phyloP scores from a whole-genome alignment of 129 eudicot genomes.

The Rutidosis leptorrhynchoides region DNA sequence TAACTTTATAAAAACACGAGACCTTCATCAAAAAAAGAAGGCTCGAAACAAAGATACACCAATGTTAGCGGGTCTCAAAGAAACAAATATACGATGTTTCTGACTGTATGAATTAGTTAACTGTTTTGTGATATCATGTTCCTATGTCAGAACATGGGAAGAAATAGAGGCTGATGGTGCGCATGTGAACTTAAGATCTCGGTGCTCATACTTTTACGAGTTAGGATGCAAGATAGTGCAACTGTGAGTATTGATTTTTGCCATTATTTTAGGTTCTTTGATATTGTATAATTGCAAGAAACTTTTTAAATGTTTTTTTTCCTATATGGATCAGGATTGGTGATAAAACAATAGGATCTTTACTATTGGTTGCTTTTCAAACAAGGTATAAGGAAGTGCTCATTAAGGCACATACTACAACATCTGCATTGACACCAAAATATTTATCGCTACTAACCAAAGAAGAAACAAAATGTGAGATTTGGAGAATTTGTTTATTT shows the following conservation, averaged over 20 bases:
- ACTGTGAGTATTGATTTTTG: slow-evolving; percentile 47
- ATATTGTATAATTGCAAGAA: background rate
- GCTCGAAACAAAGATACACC: too few relatives aligned
- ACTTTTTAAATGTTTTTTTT: background rate
- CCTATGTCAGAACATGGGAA: slow-evolving; percentile 62
- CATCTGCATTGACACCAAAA: slow-evolving; percentile 58
- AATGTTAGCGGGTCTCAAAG: too few relatives aligned
- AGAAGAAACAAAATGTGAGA: slow-evolving; percentile 87
- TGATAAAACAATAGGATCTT: slow-evolving; percentile 71
- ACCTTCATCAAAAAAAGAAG: too few relatives aligned
- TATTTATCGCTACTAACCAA: slow-evolving; percentile 63
- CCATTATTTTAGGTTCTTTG: background rate
- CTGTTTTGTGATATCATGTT: slow-evolving; percentile 11
- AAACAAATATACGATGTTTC: too few relatives aligned
- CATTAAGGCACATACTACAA: slow-evolving; percentile 73
- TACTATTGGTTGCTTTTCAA: slow-evolving; percentile 72
- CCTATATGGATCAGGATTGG: slow-evolving; percentile 51
- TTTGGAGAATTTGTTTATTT: background rate
- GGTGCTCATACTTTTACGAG: slow-evolving; percentile 77
- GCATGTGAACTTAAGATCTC: slow-evolving; percentile 73
- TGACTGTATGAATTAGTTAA: background rate
- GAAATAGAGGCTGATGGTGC: slow-evolving; percentile 95
- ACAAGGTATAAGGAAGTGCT: slow-evolving; percentile 82
- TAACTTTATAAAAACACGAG: too few relatives aligned
- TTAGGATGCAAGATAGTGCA: slow-evolving; percentile 76